These are phyloP conservation scores for Letharia lupina DNA, from an alignment of 495 filamentous ascomycete genomes.

Conservation along the genomic window DNA sequence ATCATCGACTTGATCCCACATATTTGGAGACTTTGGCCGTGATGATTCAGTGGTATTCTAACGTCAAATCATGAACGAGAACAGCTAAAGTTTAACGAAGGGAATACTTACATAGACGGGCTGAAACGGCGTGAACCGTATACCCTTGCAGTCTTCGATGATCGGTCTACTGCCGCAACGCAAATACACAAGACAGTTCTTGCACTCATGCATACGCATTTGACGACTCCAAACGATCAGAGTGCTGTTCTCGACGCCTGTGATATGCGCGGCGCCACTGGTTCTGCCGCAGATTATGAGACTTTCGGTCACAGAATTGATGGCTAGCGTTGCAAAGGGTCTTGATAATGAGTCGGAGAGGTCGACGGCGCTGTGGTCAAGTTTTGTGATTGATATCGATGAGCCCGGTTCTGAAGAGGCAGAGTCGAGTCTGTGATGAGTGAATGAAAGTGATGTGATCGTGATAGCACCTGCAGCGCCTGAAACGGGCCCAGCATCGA, in stretches of 20 bases:
- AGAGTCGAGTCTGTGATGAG: background rate
- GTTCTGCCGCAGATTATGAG: constrained; percentile 71
- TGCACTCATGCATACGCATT: constrained; percentile 82
- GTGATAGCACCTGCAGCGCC: background rate
- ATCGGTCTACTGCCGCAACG: constrained; percentile 77
- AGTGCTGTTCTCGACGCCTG: constrained; percentile 60
- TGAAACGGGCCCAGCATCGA: background rate
- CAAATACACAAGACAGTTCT: constrained; percentile 58
- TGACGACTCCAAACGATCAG: constrained; percentile 72
- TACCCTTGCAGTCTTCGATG: constrained; percentile 74
- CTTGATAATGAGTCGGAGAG: constrained; percentile 56
- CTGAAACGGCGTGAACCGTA: constrained; percentile 73
- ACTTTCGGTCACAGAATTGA: constrained; percentile 59
- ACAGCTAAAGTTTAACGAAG: background rate
- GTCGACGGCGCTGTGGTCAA: constrained; percentile 68
- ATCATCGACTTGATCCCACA: constrained; percentile 87
- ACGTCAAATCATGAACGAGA: background rate
- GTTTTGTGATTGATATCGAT: constrained; percentile 60
- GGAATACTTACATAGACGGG: constrained; percentile 51
- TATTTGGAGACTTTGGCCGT: constrained; percentile 40
- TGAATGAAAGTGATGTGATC: constrained; percentile 6
- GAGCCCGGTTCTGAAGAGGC: background rate
- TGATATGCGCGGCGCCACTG: constrained; percentile 73
- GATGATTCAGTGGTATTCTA: constrained; percentile 31
- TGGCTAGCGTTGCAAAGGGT: constrained; percentile 64